Base-by-base conservation (phyloP, 371 early-diverging fungal species). In the Mucor indicus region DNA sequence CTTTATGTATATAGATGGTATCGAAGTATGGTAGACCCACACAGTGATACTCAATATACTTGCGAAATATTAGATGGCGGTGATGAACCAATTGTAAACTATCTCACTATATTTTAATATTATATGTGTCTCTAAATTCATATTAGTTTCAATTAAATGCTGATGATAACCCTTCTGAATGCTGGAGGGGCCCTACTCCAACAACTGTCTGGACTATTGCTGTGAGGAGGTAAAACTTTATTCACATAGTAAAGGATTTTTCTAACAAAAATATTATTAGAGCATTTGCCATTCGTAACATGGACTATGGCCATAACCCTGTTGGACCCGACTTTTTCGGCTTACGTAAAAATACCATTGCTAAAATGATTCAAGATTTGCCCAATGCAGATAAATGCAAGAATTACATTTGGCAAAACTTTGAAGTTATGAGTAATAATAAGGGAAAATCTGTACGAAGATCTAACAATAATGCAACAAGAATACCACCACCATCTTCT, bases 301-400 rank as follows among this genome's bases (percentile, higher is more conserved):
- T 84, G 33, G 86, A 85, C 25, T 84, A 85, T 53, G 83, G 85
- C 10, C 86, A 86, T 38, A 84, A 86, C 17, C 87, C 88, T 20
- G 87, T 87, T 0, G 95, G 95, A 1, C 93, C 93, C 3, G 95
- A 94, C 43, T 91, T 84, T 53, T 93, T 87, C 72, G 95, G 93
- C 0, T 82, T 93, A 44, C 76, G 92, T 15, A 85, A 90, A 42
- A 89, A 90, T 11, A 89, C 90, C 2, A 87, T 94, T 40, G 81
- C 85, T 9, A 89, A 84, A 62, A 81, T 91, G 80, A 89, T 94
- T 27, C 93, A 94, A 69, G 92, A 90, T 42, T 57, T 94, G 42
- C 90, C 90, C 0, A 72, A 83, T 25, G 88, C 85, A 1, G 71
- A 83, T 8, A 72, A 75, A 52, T 92, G 92, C 62, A 73, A 77